Evolutionary conservation across 768 basidiomycete genomes (phyloP), one percentile per base, ranked within the genome.

Genomic region (Psilocybe cyanescens): DNA sequence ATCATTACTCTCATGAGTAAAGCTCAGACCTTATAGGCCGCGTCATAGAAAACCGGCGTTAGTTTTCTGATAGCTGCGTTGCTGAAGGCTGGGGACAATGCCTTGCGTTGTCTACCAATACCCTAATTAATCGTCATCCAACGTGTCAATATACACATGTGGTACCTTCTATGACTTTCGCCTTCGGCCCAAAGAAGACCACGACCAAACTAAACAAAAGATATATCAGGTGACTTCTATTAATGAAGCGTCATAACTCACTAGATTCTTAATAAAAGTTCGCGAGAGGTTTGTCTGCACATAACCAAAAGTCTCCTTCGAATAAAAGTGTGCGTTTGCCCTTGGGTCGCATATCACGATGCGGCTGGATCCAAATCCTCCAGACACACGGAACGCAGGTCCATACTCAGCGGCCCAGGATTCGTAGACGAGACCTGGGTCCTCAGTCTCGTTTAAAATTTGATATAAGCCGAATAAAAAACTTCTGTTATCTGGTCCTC

Each of bases 71-170:
- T 81, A 0, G 81, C 79, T 1, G 81, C 76, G 63, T 80, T 83
- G 67, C 79, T 83, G 67, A 86, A 86, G 0, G 83, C 83, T 1
- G 83, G 82, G 0, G 81, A 78, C 8, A 85, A 67, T 0, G 81
- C 77, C 61, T 82, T 84, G 33, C 85, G 75, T 62, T 84, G 83
- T 54, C 83, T 44, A 2, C 4, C 41, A 16, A 44, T 44, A 5
- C 7, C 11, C 14, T n/a, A 44, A 14, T 19, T 29, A n/a, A 56
- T 1, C 17, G 24, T 14, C 30, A 33, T 19, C 7, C 48, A 14
- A 24, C 9, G 1, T 19, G 31, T 16, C 19, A 4, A 30, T 16
- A 52, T 52, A 9, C 17, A 14, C 8, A 14, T 16, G 56, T 68
- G 14, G 33, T 52, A 81, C 82, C 83, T 74, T 48, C 69, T 74